Conservation (phyloP, 805 yeast genomes). For the Peterozyma xylosa region DNA sequence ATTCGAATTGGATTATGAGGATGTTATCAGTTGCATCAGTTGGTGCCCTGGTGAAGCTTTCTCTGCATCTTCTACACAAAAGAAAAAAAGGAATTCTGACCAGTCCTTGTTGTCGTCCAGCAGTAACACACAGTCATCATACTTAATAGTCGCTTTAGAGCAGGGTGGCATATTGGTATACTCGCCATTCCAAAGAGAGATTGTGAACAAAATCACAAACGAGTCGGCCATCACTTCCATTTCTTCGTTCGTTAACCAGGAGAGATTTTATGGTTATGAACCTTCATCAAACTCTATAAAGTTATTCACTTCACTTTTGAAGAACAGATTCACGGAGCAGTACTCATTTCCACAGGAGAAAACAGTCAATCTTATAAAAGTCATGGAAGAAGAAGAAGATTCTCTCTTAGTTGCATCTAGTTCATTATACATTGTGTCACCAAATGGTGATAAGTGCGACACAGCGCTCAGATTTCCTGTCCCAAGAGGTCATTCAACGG, state of each 20-base stretch:
- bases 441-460: slow-evolving; percentile 15
- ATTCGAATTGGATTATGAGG: slow-evolving; percentile 34
- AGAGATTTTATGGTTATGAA: slow-evolving; percentile 23
- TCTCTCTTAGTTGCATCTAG: slow-evolving; percentile 21
- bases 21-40: slow-evolving; percentile 23
- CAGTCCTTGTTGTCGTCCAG: slow-evolving; percentile 11
- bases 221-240: slow-evolving; percentile 15
- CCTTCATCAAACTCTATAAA: slow-evolving; percentile 16
- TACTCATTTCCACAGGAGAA: slow-evolving; percentile 12
- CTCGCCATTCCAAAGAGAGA: slow-evolving; percentile 33
- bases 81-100: slow-evolving; percentile 9
- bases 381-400: slow-evolving; percentile 19
- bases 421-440: slow-evolving; percentile 21
- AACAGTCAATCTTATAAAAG: slow-evolving; percentile 15
- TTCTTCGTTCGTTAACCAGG: slow-evolving; percentile 17
- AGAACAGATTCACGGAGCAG: slow-evolving; percentile 13
- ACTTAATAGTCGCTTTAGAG: slow-evolving; percentile 25
- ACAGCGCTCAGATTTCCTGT: slow-evolving; percentile 24
- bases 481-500: slow-evolving; percentile 23
- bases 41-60: slow-evolving; percentile 24
- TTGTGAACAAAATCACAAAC: slow-evolving; percentile 27
- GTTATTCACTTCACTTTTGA: slow-evolving; percentile 15
- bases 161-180: slow-evolving; percentile 33
- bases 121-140: slow-evolving; percentile 8
- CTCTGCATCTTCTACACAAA: neutral